A percentile compares a stretch with the other conserved stretches of the same genome.
phyloP scores from a whole-genome alignment of 306 rosid genomes.

The Cucurbita argyrosperma region DNA sequence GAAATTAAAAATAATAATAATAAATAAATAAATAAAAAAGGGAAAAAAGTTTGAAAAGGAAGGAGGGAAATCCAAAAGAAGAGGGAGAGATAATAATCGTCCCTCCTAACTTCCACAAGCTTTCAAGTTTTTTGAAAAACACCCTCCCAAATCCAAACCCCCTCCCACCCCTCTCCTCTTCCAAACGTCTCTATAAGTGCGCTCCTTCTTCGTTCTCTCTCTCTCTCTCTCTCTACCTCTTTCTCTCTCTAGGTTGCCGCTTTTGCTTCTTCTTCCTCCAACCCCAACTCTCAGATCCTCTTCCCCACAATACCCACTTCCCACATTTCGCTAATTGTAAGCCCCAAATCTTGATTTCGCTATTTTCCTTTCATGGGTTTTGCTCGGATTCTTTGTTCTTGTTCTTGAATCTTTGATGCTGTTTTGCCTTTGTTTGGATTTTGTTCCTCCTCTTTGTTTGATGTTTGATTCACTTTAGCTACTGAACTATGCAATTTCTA shows the following conservation, averaged over 20 bases:
- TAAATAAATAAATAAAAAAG: background rate
- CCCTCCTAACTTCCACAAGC: background rate
- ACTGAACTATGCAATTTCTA: background rate
- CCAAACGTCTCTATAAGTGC: background rate
- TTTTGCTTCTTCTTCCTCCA: background rate
- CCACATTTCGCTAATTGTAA: background rate
- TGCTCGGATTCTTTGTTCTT: background rate
- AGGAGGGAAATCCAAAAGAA: conserved; percentile 3
- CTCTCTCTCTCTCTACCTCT: background rate
- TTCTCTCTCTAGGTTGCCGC: background rate
- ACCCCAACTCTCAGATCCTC: background rate
- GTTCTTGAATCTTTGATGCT: background rate
- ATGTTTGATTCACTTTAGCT: background rate
- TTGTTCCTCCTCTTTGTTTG: background rate
- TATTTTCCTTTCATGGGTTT: background rate
- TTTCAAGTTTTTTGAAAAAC: conserved; percentile 6
- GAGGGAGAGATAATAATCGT: conserved; percentile 3
- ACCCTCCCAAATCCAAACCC: background rate
- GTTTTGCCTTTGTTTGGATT: background rate
- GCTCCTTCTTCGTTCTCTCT: background rate
- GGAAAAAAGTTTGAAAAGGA: background rate
- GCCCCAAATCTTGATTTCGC: background rate
- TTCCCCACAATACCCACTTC: background rate
- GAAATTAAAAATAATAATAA: no score
- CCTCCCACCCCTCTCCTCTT: background rate